phyloP scores from a whole-genome alignment of 164 flowering plant species.

The Taxillus chinensis region DNA sequence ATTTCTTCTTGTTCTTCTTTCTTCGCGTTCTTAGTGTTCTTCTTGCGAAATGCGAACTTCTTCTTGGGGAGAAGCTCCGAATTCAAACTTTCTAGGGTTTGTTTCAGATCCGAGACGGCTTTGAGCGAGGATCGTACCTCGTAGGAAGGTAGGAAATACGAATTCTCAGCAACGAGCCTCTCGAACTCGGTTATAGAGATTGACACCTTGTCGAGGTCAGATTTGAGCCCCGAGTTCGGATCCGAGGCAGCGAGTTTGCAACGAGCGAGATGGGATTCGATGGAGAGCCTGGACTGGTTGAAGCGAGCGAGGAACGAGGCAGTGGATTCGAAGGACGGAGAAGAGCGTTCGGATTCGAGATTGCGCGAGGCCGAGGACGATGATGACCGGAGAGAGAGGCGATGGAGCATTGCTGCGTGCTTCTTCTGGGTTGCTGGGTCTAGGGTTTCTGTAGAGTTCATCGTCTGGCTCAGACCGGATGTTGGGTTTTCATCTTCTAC shows the following conservation, averaged over 20 bases:
- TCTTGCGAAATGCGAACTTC: conserved; percentile 66
- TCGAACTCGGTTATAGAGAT: conserved; percentile 51
- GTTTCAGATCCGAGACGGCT: conserved; percentile 49
- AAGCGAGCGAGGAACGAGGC: conserved; percentile 51
- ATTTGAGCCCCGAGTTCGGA: conserved; percentile 11
- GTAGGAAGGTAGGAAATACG: conserved; percentile 74
- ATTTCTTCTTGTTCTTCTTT: conserved; percentile 12
- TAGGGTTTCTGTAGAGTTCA: conserved; percentile 10
- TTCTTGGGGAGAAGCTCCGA: conserved; percentile 53
- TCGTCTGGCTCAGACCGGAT: not conserved
- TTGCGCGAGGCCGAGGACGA: conserved; percentile 22
- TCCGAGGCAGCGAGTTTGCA: conserved; percentile 11
- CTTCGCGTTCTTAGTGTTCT: conserved; percentile 24
- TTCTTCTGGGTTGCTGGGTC: conserved; percentile 32
- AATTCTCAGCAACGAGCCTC: conserved; percentile 69
- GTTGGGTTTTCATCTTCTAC: too few relatives aligned
- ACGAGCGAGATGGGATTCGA: conserved; percentile 34
- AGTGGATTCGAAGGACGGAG: conserved; percentile 42
- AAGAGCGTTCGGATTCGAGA: conserved; percentile 7
- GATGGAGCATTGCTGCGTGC: conserved; percentile 61
- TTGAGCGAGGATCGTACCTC: conserved; percentile 75
- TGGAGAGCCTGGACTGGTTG: conserved; percentile 33
- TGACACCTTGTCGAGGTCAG: conserved; percentile 38
- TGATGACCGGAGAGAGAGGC: conserved; percentile 48
- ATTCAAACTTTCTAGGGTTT: conserved; percentile 32